Evolutionary conservation across 148 eudicot species (phyloP).

Genomic region (Polygonum aviculare): DNA sequence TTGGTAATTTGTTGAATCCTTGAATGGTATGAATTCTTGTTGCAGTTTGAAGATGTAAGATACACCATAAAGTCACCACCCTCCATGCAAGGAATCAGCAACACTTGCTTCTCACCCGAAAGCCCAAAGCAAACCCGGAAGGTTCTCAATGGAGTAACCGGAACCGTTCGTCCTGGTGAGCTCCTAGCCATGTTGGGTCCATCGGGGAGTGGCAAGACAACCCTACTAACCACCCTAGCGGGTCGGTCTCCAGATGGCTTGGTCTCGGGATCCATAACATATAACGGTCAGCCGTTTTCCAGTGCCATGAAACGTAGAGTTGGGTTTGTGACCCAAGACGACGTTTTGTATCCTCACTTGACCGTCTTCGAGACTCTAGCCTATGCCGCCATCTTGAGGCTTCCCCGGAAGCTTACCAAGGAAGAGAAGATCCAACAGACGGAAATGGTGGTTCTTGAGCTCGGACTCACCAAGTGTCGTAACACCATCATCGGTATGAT

Average conservation of each 20-base stretch:
- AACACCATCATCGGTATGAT: slow-evolving; percentile 41
- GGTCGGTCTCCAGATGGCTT: slow-evolving; percentile 47
- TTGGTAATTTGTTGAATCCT: background rate
- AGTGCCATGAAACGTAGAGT: slow-evolving; percentile 48
- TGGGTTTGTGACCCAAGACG: slow-evolving; percentile 82
- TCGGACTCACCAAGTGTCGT: slow-evolving; percentile 52
- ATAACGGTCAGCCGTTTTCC: slow-evolving; percentile 57
- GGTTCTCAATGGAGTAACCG: slow-evolving; percentile 53
- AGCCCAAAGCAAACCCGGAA: slow-evolving; percentile 32
- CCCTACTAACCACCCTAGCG: slow-evolving; percentile 57
- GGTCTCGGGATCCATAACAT: slow-evolving; percentile 40
- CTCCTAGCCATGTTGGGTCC: slow-evolving; percentile 84
- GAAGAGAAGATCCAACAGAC: slow-evolving; percentile 54
- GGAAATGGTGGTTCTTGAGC: slow-evolving; percentile 34
- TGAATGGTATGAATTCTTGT: background rate
- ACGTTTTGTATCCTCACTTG: slow-evolving; percentile 66
- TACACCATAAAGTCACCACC: slow-evolving; percentile 37
- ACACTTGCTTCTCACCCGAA: slow-evolving; percentile 21
- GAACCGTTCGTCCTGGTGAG: slow-evolving; percentile 65
- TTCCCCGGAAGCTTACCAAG: slow-evolving; percentile 36
- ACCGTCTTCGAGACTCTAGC: slow-evolving; percentile 69
- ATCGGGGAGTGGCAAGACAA: slow-evolving; percentile 88
- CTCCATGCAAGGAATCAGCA: slow-evolving; percentile 1
- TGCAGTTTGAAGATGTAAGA: slow-evolving; percentile 74
- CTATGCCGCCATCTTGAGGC: slow-evolving; percentile 54